A percentile compares a stretch with the other conserved stretches of the same genome.
Conservation (phyloP, 768 basidiomycete species). For the Lactarius hatsudake region DNA sequence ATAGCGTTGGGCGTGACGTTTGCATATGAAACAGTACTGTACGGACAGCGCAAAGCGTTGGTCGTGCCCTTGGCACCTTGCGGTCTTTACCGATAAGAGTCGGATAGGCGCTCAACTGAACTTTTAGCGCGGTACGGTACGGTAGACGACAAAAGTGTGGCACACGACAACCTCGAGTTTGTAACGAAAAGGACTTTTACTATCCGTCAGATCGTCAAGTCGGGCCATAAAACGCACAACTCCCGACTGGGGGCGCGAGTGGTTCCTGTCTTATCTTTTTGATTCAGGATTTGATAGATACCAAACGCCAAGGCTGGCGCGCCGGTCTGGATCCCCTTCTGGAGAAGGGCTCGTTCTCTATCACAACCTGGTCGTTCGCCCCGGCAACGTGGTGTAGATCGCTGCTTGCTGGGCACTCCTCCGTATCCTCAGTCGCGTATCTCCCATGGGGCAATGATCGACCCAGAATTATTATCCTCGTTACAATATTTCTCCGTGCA, state of each 20-base stretch:
- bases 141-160: neutral
- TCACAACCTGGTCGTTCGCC: neutral
- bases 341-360: neutral
- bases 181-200: neutral
- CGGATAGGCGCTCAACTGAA: neutral
- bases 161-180: neutral
- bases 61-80: too few relatives aligned
- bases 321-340: neutral
- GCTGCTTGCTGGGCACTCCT: neutral
- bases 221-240: neutral
- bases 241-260: neutral
- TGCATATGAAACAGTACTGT: neutral
- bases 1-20: neutral
- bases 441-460: neutral
- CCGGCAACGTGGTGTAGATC: neutral
- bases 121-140: neutral
- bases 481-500: neutral
- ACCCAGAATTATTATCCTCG: neutral
- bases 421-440: neutral
- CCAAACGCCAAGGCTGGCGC: neutral
- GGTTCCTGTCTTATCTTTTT: slow-evolving; percentile 5
- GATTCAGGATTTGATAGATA: neutral
- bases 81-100: too few relatives aligned
- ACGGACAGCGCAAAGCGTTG: too few relatives aligned
- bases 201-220: neutral